Conservation (phyloP, 2,329 filamentous ascomycete species). For the Elsinoe ampelina region DNA sequence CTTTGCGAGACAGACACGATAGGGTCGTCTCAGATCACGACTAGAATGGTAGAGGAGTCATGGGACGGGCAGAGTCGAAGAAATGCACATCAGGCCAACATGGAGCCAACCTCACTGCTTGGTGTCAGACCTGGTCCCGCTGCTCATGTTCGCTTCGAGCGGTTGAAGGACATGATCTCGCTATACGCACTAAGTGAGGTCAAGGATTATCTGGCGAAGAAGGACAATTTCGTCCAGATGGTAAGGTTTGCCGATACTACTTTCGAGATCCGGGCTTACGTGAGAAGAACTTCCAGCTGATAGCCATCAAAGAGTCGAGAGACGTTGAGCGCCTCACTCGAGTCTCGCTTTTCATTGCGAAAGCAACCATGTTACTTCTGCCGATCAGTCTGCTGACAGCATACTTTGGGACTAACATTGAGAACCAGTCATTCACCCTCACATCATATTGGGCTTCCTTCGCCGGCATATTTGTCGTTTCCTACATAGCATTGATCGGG, state of each 20-base stretch:
- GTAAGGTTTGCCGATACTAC: conserved; percentile 33
- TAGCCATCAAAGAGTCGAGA: conserved; percentile 64
- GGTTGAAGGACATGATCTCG: conserved; percentile 50
- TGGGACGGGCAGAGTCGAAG: background rate
- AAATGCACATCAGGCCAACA: background rate
- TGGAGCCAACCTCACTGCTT: conserved; percentile 28
- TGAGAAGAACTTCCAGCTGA: conserved; percentile 64
- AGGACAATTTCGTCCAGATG: conserved; percentile 59
- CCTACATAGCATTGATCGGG: conserved; percentile 47
- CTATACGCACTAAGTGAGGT: conserved; percentile 55
- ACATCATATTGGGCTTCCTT: conserved; percentile 61
- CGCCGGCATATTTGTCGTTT: conserved; percentile 51
- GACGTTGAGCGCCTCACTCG: conserved; percentile 62
- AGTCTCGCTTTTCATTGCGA: conserved; percentile 62
- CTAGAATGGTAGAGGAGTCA: conserved; percentile 18
- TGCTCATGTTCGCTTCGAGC: conserved; percentile 49
- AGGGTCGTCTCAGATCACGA: conserved; percentile 34
- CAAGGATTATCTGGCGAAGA: conserved; percentile 57
- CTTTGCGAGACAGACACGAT: conserved; percentile 33
- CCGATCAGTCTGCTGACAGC: conserved; percentile 65
- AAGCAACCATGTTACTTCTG: conserved; percentile 66
- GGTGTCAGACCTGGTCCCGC: conserved; percentile 39
- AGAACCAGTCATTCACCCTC: conserved; percentile 50
- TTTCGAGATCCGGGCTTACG: conserved; percentile 16
- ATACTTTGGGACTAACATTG: conserved; percentile 62